A percentile compares a stretch with the other conserved stretches of the same genome.
Evolutionary conservation across 2,329 filamentous ascomycete species (phyloP).

Genomic region (Chrysosphaeria jannelii): DNA sequence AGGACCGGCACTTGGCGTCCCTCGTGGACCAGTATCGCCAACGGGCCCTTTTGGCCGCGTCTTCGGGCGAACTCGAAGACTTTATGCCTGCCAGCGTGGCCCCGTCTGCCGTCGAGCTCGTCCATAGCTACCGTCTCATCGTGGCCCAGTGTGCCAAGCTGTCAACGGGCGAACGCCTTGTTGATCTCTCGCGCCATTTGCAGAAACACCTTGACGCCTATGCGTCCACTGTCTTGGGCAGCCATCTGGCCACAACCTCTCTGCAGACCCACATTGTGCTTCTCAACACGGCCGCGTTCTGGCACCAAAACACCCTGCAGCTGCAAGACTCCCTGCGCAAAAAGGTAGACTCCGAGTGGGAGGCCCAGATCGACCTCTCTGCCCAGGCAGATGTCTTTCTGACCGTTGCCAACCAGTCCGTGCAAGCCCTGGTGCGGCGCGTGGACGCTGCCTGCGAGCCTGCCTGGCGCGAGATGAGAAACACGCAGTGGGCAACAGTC

Average conservation of each 20-base stretch:
- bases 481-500: constrained; percentile 82
- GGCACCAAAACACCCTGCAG: constrained; percentile 75
- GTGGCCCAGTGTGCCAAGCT: constrained; percentile 87
- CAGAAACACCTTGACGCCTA: constrained; percentile 90
- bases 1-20: constrained; percentile 58
- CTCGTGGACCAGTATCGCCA: constrained; percentile 71
- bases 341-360: constrained; percentile 54
- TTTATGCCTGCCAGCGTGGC: constrained; percentile 78
- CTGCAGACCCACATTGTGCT: constrained; percentile 31
- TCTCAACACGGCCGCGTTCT: constrained; percentile 91
- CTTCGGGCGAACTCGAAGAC: too few relatives aligned
- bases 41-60: constrained; percentile 44
- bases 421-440: constrained; percentile 55
- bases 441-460: constrained; percentile 62
- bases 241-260: too few relatives aligned
- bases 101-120: constrained; percentile 78
- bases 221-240: constrained; percentile 56
- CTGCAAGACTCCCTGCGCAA: constrained; percentile 85
- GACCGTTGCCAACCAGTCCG: constrained; percentile 68
- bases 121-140: constrained; percentile 85
- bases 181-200: constrained; percentile 61
- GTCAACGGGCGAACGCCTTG: constrained; percentile 61
- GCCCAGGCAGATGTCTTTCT: constrained; percentile 88
- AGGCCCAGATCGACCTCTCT: constrained; percentile 54
- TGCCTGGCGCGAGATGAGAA: constrained; percentile 89